These are phyloP conservation scores for Teunomyces panamensis DNA, from an alignment of 805 yeast species.

Conservation along the genomic window DNA sequence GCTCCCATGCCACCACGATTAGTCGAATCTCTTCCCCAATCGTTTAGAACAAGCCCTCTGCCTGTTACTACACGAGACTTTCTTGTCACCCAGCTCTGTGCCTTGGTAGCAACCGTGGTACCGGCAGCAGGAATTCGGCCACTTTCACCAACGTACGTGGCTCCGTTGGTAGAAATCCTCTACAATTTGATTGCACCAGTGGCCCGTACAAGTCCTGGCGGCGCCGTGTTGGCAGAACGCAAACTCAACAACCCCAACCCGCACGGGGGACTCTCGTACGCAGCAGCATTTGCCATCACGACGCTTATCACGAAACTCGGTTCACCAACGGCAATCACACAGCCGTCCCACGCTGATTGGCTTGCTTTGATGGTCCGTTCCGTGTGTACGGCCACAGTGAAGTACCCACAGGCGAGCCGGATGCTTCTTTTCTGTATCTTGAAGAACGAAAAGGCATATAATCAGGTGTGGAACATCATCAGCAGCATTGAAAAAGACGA, in stretches of 20 bases:
- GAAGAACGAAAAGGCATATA: slow-evolving; percentile 39
- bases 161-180: slow-evolving; percentile 55
- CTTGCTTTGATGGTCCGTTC: slow-evolving; percentile 59
- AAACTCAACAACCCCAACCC: slow-evolving; percentile 31
- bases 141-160: slow-evolving; percentile 29
- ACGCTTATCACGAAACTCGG: slow-evolving; percentile 34
- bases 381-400: slow-evolving; percentile 49
- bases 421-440: slow-evolving; percentile 51
- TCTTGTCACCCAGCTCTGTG: slow-evolving; percentile 50
- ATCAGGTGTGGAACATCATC: slow-evolving; percentile 33
- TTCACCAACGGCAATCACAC: slow-evolving; percentile 35
- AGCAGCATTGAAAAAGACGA: slow-evolving; percentile 18
- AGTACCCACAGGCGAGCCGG: slow-evolving; percentile 50
- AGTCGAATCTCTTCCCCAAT: slow-evolving; percentile 52
- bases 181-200: slow-evolving; percentile 55
- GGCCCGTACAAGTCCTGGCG: slow-evolving; percentile 21
- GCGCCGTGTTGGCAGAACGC: slow-evolving; percentile 17
- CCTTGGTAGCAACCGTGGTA: slow-evolving; percentile 31
- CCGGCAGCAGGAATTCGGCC: slow-evolving; percentile 8
- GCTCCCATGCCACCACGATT: slow-evolving; percentile 42
- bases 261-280: slow-evolving; percentile 48
- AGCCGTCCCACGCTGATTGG: slow-evolving; percentile 48
- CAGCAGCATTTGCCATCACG: slow-evolving; percentile 45
- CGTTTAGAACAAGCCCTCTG: slow-evolving; percentile 41
- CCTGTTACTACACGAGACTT: slow-evolving; percentile 64